A percentile compares a stretch with the other conserved stretches of the same genome.
Conservation (phyloP, 805 yeast genomes). For the Candida peoriensis region DNA sequence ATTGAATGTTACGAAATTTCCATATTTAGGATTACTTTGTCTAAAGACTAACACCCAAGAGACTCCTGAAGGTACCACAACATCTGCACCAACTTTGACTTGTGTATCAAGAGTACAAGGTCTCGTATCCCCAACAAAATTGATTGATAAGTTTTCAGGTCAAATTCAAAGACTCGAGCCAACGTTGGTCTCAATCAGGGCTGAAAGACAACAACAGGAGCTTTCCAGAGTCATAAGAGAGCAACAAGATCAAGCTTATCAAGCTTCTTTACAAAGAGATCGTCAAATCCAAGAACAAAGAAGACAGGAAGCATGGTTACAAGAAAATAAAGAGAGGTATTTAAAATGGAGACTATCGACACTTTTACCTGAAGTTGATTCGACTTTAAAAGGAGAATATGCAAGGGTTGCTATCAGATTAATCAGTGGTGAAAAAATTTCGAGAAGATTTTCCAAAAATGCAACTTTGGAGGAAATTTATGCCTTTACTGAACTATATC, state of each 20-base stretch:
- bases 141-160: slow-evolving; percentile 39
- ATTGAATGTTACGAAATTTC: slow-evolving; percentile 65
- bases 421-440: slow-evolving; percentile 54
- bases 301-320: slow-evolving; percentile 21
- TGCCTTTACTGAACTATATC: slow-evolving; percentile 59
- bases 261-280: slow-evolving; percentile 65
- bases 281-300: slow-evolving; percentile 44
- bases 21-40: slow-evolving; percentile 76
- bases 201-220: slow-evolving; percentile 58
- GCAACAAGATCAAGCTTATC: slow-evolving; percentile 76
- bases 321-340: slow-evolving; percentile 35
- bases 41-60: slow-evolving; percentile 49
- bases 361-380: slow-evolving; percentile 28
- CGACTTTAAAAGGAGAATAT: slow-evolving; percentile 21
- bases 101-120: slow-evolving; percentile 65
- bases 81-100: slow-evolving; percentile 52
- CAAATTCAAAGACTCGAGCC: slow-evolving; percentile 57
- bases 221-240: slow-evolving; percentile 52
- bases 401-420: slow-evolving; percentile 72
- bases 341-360: slow-evolving; percentile 40
- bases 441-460: slow-evolving; percentile 41
- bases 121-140: slow-evolving; percentile 32
- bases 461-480: slow-evolving; percentile 58
- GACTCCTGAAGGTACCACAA: slow-evolving; percentile 52
- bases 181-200: slow-evolving; percentile 52